Conservation (phyloP, 148 eudicot genomes). For the Cornus suecica region DNA sequence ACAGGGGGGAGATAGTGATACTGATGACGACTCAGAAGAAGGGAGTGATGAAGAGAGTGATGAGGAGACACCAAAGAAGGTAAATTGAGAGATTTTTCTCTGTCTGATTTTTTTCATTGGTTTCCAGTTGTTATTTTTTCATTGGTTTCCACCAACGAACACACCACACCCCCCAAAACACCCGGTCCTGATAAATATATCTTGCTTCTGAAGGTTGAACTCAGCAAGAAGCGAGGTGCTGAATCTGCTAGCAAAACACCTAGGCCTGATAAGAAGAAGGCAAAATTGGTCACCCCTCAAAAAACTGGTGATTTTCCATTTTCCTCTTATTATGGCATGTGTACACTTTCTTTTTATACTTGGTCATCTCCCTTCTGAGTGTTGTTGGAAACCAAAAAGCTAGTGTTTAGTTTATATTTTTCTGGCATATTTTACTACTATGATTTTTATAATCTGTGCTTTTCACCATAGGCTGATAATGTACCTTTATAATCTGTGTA, state of each 20-base stretch:
- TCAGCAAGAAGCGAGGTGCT: slow-evolving; percentile 57
- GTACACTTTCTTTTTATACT: not conserved
- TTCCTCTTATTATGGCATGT: not conserved
- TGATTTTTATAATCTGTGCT: too few relatives aligned
- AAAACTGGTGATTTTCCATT: slow-evolving; percentile 47
- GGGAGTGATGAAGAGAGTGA: slow-evolving; percentile 41
- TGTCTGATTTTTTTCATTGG: not conserved
- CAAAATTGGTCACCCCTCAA: slow-evolving; percentile 61
- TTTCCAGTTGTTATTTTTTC: not conserved
- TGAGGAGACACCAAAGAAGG: slow-evolving; percentile 63
- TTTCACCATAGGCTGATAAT: too few relatives aligned
- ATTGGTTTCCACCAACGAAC: too few relatives aligned
- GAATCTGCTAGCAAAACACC: slow-evolving; percentile 50
- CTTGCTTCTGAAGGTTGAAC: slow-evolving; percentile 36
- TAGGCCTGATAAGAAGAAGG: slow-evolving; percentile 57
- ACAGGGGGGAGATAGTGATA: slow-evolving; percentile 30
- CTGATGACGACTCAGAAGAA: slow-evolving; percentile 24
- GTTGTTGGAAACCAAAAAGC: too few relatives aligned
- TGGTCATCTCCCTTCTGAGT: not conserved
- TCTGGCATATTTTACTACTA: too few relatives aligned
- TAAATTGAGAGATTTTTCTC: slow-evolving; percentile 5
- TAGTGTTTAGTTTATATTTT: too few relatives aligned
- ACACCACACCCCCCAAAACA: too few relatives aligned
- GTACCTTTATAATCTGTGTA: too few relatives aligned
- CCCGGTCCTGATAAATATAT: too few relatives aligned